A percentile compares a stretch with the other conserved stretches of the same genome.
These are phyloP conservation scores for Geosmithia putterillii DNA, from an alignment of 2,329 filamentous ascomycete genomes.

Conservation along the genomic window DNA sequence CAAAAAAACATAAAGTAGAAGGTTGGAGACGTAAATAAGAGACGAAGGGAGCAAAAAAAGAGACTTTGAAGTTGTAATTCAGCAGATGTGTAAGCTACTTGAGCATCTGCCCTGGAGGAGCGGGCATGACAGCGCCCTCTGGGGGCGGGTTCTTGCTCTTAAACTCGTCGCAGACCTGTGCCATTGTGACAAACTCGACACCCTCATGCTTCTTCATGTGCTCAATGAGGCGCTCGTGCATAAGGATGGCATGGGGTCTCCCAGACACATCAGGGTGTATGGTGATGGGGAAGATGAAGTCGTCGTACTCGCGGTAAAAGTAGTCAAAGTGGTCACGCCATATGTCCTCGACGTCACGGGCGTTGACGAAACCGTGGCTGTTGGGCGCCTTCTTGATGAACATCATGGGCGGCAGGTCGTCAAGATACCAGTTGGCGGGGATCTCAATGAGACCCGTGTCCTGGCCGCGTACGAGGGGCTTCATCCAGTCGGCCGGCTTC, in stretches of 20 bases:
- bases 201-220: conserved; percentile 50
- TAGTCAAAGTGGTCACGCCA: conserved; percentile 60
- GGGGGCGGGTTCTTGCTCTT: conserved; percentile 50
- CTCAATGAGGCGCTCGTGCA: conserved; percentile 57
- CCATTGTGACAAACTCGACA: conserved; percentile 58
- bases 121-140: conserved; percentile 48
- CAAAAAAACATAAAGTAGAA: too few relatives aligned
- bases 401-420: conserved; percentile 58
- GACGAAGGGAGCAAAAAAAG: not conserved
- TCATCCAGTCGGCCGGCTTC: conserved; percentile 53
- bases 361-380: conserved; percentile 47
- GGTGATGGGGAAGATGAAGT: conserved; percentile 67
- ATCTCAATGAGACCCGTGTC: conserved; percentile 54
- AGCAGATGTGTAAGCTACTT: conserved; percentile 25
- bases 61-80: not conserved
- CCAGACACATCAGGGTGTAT: conserved; percentile 66
- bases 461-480: conserved; percentile 44
- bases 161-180: conserved; percentile 61
- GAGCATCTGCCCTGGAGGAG: conserved; percentile 37
- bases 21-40: too few relatives aligned
- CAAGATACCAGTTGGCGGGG: conserved; percentile 46
- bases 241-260: conserved; percentile 57
- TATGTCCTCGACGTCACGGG: conserved; percentile 49
- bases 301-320: conserved; percentile 65
- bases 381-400: conserved; percentile 57